phyloP scores from a whole-genome alignment of 768 basidiomycete genomes.

The Mycena vulgaris region DNA sequence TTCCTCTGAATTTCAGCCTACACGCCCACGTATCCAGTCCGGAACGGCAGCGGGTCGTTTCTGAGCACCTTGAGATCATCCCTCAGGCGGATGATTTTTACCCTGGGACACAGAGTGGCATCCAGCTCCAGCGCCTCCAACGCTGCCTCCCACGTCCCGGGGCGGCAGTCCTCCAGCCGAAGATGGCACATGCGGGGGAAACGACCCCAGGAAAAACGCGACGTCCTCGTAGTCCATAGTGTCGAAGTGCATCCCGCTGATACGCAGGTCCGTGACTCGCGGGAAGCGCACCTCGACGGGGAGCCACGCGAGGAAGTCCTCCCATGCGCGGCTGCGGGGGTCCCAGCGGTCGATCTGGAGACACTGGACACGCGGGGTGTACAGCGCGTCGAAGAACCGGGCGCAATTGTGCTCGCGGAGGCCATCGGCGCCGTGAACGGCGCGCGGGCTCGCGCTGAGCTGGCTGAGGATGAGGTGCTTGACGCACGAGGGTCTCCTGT shows the following conservation, averaged over 20 bases:
- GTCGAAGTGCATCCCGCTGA: constrained; percentile 24
- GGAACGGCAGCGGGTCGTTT: constrained; percentile 24
- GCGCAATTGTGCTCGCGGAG: constrained; percentile 7
- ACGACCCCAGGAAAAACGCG: constrained; percentile 11
- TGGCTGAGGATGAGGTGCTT: constrained; percentile 20
- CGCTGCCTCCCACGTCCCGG: constrained; percentile 24
- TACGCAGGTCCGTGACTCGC: constrained; percentile 10
- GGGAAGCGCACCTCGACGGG: constrained; percentile 12
- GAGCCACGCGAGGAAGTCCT: constrained; percentile 23
- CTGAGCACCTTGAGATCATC: not conserved
- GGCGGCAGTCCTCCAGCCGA: constrained; percentile 3
- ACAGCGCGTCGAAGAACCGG: constrained; percentile 31
- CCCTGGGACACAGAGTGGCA: constrained; percentile 9
- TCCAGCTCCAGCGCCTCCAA: constrained; percentile 20
- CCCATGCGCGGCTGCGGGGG: constrained; percentile 12
- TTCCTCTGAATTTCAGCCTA: too few relatives aligned
- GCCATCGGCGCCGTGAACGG: not conserved
- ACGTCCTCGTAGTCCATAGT: not conserved
- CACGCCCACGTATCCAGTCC: not conserved
- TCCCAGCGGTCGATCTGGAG: constrained; percentile 29
- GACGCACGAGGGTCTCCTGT: not conserved
- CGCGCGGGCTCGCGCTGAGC: not conserved
- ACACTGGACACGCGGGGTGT: constrained; percentile 10
- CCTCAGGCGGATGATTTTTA: constrained; percentile 3
- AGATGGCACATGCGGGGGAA: constrained; percentile 10